Evolutionary conservation across 164 flowering plant genomes (phyloP).

Genomic region (Macadamia tetraphylla): DNA sequence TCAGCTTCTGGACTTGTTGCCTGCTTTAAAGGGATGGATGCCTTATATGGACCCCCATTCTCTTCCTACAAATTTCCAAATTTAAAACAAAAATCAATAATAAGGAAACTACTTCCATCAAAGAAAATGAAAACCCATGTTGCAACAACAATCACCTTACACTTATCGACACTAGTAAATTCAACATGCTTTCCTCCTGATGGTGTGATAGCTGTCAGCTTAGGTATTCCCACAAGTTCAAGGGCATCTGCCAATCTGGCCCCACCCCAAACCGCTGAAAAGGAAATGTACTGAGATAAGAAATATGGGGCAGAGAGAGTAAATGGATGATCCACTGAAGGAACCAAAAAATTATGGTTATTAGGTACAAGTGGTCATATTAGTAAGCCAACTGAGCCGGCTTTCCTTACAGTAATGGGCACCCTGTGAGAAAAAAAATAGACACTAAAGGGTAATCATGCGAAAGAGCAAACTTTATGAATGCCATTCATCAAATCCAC

Average conservation of each 20-base stretch:
- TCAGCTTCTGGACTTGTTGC: constrained; percentile 93
- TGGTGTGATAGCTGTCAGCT: constrained; percentile 42
- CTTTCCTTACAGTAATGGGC: no score
- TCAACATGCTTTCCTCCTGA: constrained; percentile 94
- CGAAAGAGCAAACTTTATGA: no score
- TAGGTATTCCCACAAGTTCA: constrained; percentile 75
- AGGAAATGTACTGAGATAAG: constrained; percentile 7
- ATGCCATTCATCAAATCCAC: no score
- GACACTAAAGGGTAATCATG: no score
- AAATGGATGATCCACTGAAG: no score
- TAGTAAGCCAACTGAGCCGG: no score
- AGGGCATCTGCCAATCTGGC: constrained; percentile 91
- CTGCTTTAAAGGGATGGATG: constrained; percentile 82
- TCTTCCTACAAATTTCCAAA: constrained; percentile 61
- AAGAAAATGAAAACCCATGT: neutral
- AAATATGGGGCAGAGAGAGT: neutral
- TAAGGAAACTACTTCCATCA: neutral
- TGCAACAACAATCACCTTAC: constrained; percentile 56
- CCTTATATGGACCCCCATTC: constrained; percentile 98
- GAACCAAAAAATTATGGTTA: no score
- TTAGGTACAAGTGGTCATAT: no score
- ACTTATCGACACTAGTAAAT: constrained; percentile 86
- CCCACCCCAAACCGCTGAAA: constrained; percentile 89
- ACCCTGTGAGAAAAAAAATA: no score
- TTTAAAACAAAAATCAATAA: neutral